Conservation (phyloP, 108 stramenopile species). For the Craspedostauros australis region DNA sequence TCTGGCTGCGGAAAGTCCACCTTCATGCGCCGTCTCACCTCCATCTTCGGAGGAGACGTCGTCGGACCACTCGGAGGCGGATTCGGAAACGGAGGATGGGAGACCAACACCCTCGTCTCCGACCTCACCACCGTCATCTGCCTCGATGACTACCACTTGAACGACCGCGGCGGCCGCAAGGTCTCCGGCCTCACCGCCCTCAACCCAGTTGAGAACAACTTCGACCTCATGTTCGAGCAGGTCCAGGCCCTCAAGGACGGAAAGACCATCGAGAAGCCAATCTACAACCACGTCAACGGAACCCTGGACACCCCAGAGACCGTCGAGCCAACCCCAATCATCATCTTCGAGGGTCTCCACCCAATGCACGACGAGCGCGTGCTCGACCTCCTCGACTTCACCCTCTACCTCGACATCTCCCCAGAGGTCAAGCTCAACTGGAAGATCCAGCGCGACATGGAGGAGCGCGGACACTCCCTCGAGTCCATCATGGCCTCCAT, state of each 20-base stretch:
- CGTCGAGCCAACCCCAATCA: slow-evolving; percentile 93
- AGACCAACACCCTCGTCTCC: slow-evolving; percentile 96
- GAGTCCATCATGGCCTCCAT: slow-evolving; percentile 96
- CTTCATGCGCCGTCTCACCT: slow-evolving; percentile 97
- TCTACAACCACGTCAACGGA: slow-evolving; percentile 99
- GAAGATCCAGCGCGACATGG: slow-evolving; percentile 99
- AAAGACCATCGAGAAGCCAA: slow-evolving; percentile 90
- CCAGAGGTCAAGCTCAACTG: slow-evolving; percentile 97
- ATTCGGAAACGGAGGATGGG: slow-evolving; percentile 90
- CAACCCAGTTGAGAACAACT: slow-evolving; percentile 91
- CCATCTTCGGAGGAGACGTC: slow-evolving; percentile 92
- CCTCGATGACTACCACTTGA: slow-evolving; percentile 97
- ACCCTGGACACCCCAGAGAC: slow-evolving; percentile 95
- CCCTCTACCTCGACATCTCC: slow-evolving; percentile 95
- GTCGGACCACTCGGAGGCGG: slow-evolving; percentile 92
- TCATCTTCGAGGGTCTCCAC: slow-evolving; percentile 97
- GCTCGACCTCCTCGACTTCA: slow-evolving; percentile 93
- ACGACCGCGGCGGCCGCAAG: slow-evolving; percentile 95
- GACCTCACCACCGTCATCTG: slow-evolving; percentile 96
- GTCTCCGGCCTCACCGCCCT: slow-evolving; percentile 89
- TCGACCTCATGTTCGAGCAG: slow-evolving; percentile 97
- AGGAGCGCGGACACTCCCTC: slow-evolving; percentile 94
- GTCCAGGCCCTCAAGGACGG: slow-evolving; percentile 92
- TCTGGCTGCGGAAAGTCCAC: slow-evolving; percentile 98
- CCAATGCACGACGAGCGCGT: slow-evolving; percentile 94